Conservation (phyloP, 176 grass and related monocot genomes). For the Oropetium thomaeum region DNA sequence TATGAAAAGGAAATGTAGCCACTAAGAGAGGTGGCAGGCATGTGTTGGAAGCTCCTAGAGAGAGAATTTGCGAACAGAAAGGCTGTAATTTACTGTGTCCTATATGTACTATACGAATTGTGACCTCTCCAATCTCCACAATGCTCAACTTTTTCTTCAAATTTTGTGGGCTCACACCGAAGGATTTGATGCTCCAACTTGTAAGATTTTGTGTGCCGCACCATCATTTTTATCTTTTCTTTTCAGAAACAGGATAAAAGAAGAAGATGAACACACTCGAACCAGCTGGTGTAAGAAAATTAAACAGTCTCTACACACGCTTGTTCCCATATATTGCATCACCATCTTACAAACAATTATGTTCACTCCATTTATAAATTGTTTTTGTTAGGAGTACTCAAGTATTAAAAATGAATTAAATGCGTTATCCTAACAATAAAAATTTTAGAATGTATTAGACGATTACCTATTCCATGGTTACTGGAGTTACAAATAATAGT, state of each 20-base stretch:
- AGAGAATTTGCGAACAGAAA: conserved; percentile 10
- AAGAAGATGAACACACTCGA: conserved; percentile 12
- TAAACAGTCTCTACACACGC: not conserved
- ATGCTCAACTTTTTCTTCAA: conserved; percentile 15
- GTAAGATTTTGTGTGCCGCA: conserved; percentile 19
- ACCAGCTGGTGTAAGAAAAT: not conserved
- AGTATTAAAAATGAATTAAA: too few relatives aligned
- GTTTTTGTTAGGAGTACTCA: too few relatives aligned
- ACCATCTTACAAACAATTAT: not conserved
- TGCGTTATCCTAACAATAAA: too few relatives aligned
- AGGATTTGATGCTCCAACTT: conserved; percentile 42
- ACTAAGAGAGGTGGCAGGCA: conserved; percentile 11
- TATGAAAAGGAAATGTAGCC: conserved; percentile 7
- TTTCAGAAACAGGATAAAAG: not conserved
- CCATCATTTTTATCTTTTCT: not conserved
- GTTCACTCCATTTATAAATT: too few relatives aligned
- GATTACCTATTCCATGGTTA: not conserved
- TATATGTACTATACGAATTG: conserved; percentile 2
- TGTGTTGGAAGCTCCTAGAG: conserved; percentile 32
- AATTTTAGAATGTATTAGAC: not conserved
- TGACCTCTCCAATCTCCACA: conserved; percentile 15
- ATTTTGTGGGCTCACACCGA: conserved; percentile 15
- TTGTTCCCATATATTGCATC: not conserved
- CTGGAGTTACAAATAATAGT: not conserved
- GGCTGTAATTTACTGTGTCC: conserved; percentile 1